A percentile compares a stretch with the other conserved stretches of the same genome.
Evolutionary conservation across 345 rosid genomes (phyloP).

Genomic region (Rhodomyrtus tomentosa): DNA sequence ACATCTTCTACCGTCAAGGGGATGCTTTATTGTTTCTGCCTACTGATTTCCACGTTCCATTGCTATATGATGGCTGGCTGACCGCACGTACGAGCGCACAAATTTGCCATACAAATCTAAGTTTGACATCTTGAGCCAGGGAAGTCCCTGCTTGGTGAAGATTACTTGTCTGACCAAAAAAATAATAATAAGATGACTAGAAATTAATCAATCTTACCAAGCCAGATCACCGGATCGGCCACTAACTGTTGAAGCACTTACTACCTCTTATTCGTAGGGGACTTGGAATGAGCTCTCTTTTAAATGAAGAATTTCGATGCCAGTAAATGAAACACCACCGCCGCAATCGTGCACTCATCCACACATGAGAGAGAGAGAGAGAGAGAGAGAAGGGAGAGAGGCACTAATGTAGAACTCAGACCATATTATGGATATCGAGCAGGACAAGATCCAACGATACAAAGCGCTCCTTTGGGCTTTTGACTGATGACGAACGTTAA

Average conservation of each 20-base stretch:
- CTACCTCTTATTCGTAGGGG: not conserved
- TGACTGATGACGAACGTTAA: not conserved
- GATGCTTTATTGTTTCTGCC: not conserved
- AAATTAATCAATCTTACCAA: not conserved
- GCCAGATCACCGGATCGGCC: not conserved
- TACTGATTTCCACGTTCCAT: not conserved
- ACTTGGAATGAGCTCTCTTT: not conserved
- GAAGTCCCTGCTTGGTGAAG: not conserved
- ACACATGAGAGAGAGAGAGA: not conserved
- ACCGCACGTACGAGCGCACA: not conserved
- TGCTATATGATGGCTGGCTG: not conserved
- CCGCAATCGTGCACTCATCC: not conserved
- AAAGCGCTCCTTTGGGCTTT: not conserved
- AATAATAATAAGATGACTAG: too few species aligned
- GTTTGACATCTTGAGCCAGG: not conserved
- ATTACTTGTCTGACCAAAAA: too few species aligned
- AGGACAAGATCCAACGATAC: not conserved
- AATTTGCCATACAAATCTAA: not conserved
- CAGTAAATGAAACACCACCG: not conserved
- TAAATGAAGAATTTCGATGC: not conserved
- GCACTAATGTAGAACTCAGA: not conserved
- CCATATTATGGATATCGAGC: not conserved
- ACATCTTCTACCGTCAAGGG: not conserved
- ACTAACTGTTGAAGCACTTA: not conserved
- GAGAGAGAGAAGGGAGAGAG: not conserved